Evolutionary conservation across 176 grass and related monocot genomes (phyloP).

Genomic region (Musa schizocarpa): DNA sequence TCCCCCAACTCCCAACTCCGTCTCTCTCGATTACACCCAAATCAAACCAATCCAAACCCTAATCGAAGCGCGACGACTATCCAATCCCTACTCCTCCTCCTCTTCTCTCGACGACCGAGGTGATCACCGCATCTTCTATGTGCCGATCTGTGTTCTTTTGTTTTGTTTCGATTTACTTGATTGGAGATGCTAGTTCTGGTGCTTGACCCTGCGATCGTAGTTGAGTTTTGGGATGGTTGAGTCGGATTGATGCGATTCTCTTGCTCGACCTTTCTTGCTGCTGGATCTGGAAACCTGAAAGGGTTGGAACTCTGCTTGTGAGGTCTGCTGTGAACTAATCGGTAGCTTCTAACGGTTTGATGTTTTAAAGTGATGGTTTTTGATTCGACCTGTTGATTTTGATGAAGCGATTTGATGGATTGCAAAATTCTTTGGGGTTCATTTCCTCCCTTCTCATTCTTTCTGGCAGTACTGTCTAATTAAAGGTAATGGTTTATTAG

Average conservation of each 20-base stretch:
- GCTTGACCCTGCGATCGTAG: background rate
- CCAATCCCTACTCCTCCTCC: background rate
- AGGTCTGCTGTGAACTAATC: background rate
- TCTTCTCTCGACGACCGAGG: background rate
- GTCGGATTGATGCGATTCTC: background rate
- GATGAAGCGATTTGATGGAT: background rate
- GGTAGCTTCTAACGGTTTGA: background rate
- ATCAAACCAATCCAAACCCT: background rate
- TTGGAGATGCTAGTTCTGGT: background rate
- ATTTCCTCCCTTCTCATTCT: background rate
- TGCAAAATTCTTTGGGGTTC: background rate
- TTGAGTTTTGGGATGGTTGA: background rate
- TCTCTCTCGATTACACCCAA: background rate
- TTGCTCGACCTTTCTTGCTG: background rate
- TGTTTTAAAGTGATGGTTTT: background rate
- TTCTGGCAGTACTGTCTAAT: background rate
- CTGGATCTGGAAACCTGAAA: background rate
- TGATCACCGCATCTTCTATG: background rate
- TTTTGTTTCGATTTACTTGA: background rate
- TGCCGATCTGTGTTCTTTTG: background rate
- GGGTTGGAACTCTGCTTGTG: background rate
- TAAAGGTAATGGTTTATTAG: constrained; percentile 10
- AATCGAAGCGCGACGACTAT: background rate
- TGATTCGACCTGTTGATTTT: background rate
- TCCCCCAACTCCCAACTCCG: background rate